Conservation (phyloP, 2,329 filamentous ascomycete genomes). For the Penicillium sp. region DNA sequence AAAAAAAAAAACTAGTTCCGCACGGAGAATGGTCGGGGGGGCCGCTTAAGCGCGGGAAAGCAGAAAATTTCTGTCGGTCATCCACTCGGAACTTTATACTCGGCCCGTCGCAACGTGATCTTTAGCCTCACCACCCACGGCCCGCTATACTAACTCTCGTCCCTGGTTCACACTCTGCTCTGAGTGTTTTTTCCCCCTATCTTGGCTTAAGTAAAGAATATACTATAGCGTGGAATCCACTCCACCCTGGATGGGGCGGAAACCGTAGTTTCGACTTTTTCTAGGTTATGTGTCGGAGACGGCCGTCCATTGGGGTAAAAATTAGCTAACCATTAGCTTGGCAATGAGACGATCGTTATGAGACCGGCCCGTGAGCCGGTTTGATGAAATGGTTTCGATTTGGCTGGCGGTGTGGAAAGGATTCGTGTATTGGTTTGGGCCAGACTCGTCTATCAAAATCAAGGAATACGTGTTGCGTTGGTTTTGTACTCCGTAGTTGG, state of each 20-base stretch:
- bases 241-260: neutral
- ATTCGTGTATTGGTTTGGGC: neutral
- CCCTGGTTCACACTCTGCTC: neutral
- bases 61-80: constrained; percentile 26
- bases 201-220: neutral
- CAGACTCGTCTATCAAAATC: neutral
- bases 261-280: neutral
- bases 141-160: neutral
- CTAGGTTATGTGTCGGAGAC: neutral
- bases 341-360: neutral
- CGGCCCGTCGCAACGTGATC: constrained; percentile 22
- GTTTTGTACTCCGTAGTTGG: neutral
- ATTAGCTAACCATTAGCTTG: neutral
- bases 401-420: neutral
- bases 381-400: neutral
- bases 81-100: constrained; percentile 17
- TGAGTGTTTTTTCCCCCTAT: neutral
- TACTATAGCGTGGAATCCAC: neutral
- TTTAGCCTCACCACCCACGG: constrained; percentile 8
- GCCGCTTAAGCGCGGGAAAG: constrained; percentile 15
- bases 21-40: constrained; percentile 6
- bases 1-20: neutral
- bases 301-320: neutral
- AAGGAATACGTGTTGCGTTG: neutral
- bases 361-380: neutral